Conservation (phyloP, 192 early-diverging fungal genomes). For the Podila horticola region DNA sequence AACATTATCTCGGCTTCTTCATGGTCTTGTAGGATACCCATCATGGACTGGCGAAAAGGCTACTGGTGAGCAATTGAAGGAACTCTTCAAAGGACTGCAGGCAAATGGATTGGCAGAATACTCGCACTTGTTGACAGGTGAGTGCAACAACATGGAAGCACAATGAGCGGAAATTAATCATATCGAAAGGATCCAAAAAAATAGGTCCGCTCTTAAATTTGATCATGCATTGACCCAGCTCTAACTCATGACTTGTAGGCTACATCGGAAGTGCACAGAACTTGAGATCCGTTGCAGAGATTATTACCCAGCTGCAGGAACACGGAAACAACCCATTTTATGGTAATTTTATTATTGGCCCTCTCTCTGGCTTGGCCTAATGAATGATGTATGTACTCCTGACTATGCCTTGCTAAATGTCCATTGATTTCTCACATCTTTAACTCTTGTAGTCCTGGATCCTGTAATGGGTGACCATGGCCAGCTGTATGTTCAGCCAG, state of each 20-base stretch:
- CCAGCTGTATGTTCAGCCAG: slow-evolving; percentile 81
- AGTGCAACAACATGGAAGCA: not conserved
- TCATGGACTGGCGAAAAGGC: slow-evolving; percentile 76
- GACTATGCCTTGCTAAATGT: too few species aligned
- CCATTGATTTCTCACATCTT: not conserved
- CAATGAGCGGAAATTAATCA: too few species aligned
- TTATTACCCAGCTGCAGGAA: slow-evolving; percentile 64
- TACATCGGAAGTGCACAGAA: slow-evolving; percentile 85
- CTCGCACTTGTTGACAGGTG: slow-evolving; percentile 86
- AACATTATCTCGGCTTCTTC: not conserved
- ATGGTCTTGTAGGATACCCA: slow-evolving; percentile 69
- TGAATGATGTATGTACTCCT: not conserved
- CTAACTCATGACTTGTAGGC: slow-evolving; percentile 46
- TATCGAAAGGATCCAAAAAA: not conserved
- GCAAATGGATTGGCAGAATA: slow-evolving; percentile 80
- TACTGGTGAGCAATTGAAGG: slow-evolving; percentile 68
- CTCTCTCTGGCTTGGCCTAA: too few species aligned
- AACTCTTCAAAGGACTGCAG: slow-evolving; percentile 77
- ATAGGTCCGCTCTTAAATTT: too few species aligned
- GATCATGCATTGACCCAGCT: not conserved
- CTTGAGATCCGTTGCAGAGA: slow-evolving; percentile 63
- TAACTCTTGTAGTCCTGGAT: slow-evolving; percentile 72
- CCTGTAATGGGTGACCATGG: slow-evolving; percentile 94
- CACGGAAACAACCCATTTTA: slow-evolving; percentile 56
- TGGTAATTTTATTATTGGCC: slow-evolving; percentile 47